Evolutionary conservation across 78 protist species (phyloP), one percentile per base, ranked within the genome.

Genomic region (Mantamonas sphyraenae): DNA sequence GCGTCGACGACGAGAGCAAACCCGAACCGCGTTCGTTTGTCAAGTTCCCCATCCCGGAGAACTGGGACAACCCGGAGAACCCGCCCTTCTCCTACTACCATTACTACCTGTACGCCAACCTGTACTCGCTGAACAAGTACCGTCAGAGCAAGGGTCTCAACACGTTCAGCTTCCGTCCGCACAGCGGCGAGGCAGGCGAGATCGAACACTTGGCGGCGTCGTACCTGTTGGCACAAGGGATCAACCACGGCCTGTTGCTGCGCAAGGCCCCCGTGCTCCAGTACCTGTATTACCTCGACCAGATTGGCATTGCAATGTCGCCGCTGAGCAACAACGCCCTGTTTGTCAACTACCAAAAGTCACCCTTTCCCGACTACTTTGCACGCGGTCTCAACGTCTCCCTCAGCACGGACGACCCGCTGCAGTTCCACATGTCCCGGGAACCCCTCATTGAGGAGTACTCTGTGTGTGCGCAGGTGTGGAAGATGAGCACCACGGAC

Each of bases 401-500:
- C 2, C 80, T 97, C 39, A 81, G 92, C 4, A 93, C 98, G 1
- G 98, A 95, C 64, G 98, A 93, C 78, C 98, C 98, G 50, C 82
- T 95, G 39, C 87, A 80, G 60, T 91, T 95, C 84, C 99, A 97
- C 79, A 59, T 84, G 62, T 91, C 98, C 2, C 83, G 80, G 47
- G 97, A 94, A 76, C 99, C 99, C 9, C 84, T 97, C n/a, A 78
- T 96, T 59, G 99, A 95, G 71, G 98, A 95, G 85, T 95, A 91
- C 76, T 51, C 80, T 64, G 78, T 93, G 50, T 93, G 95, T 3
- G 72, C 89, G 20, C 91, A 92, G 74, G 55, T 88, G 64, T 93
- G 85, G 95, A 74, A 87, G 59, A 65, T 95, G 16, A 57, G 85
- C 19, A 47, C 84, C n/a, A 35, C 76, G 40, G 99, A 97, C 76